phyloP scores from a whole-genome alignment of 2,329 filamentous ascomycete species.

The Metarhizium anisopliae region DNA sequence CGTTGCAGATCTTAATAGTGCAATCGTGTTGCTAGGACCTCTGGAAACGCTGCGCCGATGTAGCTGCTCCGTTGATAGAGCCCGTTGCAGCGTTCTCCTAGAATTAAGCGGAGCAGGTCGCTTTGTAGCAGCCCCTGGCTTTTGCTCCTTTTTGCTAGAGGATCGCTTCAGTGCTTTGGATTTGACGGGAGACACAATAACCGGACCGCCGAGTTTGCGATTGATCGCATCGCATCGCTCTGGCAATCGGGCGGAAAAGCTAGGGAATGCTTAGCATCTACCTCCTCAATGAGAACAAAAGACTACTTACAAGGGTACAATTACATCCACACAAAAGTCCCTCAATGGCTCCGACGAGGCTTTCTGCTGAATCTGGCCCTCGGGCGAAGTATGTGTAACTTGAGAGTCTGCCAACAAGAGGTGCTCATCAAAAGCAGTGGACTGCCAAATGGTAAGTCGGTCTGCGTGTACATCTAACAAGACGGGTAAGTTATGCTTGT shows the following conservation, averaged over 20 bases:
- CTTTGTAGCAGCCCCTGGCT: constrained; percentile 44
- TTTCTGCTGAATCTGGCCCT: constrained; percentile 29
- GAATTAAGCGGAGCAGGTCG: constrained; percentile 32
- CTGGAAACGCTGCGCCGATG: constrained; percentile 44
- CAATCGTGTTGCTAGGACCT: constrained; percentile 49
- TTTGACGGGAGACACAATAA: constrained; percentile 46
- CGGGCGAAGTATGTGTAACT: constrained; percentile 18
- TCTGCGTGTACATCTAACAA: constrained; percentile 68
- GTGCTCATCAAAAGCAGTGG: constrained; percentile 54
- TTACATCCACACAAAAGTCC: constrained; percentile 73
- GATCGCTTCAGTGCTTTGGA: constrained; percentile 37
- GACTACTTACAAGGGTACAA: constrained; percentile 62
- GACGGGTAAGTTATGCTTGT: constrained; percentile 53
- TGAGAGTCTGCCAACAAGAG: constrained; percentile 42
- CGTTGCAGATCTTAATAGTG: constrained; percentile 60
- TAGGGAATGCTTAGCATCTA: constrained; percentile 29
- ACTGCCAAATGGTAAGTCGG: constrained; percentile 76
- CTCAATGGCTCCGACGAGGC: constrained; percentile 53
- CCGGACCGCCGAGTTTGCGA: constrained; percentile 66
- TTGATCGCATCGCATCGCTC: constrained; percentile 62
- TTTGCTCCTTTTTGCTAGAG: constrained; percentile 33
- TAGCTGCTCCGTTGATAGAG: constrained; percentile 51
- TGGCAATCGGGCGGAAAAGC: constrained; percentile 68
- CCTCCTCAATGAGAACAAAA: neutral
- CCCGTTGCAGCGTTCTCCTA: constrained; percentile 49